phyloP scores from a whole-genome alignment of 805 yeast species.

The Yarrowia divulgata region DNA sequence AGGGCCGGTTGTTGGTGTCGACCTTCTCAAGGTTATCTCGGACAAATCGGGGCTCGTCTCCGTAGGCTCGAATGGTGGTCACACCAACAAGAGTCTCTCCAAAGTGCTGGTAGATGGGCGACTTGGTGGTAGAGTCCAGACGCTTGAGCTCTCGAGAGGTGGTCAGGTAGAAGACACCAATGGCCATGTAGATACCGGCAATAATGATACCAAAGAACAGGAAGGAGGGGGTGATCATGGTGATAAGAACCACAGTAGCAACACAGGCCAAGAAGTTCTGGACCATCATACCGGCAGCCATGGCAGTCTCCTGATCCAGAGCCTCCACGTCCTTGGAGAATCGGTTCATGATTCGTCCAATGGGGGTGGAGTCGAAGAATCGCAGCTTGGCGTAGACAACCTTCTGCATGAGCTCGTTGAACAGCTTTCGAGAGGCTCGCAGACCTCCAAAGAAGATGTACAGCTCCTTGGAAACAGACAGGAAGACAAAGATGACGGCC shows the following conservation, averaged over 20 bases:
- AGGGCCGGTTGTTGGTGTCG: conserved; percentile 87
- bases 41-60: conserved; percentile 85
- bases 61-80: conserved; percentile 93
- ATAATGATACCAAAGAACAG: conserved; percentile 74
- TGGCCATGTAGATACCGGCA: conserved; percentile 62
- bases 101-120: conserved; percentile 96
- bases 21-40: conserved; percentile 78
- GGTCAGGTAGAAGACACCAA: conserved; percentile 77
- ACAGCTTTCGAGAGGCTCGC: conserved; percentile 54
- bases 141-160: conserved; percentile 91
- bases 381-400: conserved; percentile 92
- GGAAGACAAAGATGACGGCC: conserved; percentile 56
- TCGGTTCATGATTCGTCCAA: conserved; percentile 88
- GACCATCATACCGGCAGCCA: conserved; percentile 34
- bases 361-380: conserved; percentile 93
- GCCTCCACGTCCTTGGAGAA: conserved; percentile 90
- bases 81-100: conserved; percentile 94
- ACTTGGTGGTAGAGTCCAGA: conserved; percentile 82
- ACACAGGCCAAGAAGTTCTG: conserved; percentile 35
- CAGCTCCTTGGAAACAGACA: conserved; percentile 37
- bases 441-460: conserved; percentile 52
- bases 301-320: conserved; percentile 86
- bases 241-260: conserved; percentile 69
- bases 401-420: conserved; percentile 73
- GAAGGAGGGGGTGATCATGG: conserved; percentile 68